Evolutionary conservation across 495 filamentous ascomycete species (phyloP).

Genomic region (Polyplosphaeria fusca): DNA sequence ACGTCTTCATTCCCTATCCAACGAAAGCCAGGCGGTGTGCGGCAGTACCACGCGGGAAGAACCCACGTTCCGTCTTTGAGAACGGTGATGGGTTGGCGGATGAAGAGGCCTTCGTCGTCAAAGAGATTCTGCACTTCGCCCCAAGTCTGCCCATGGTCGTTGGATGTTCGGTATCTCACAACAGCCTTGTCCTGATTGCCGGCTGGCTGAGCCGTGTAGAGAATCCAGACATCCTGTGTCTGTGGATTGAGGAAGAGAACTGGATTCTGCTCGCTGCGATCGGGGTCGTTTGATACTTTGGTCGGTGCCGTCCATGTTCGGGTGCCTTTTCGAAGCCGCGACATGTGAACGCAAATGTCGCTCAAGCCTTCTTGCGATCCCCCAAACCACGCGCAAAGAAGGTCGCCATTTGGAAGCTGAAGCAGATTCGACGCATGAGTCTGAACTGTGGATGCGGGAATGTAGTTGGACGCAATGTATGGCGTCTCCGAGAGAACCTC

Average conservation of each 20-base stretch:
- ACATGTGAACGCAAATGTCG: conserved; percentile 10
- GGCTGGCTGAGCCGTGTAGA: conserved; percentile 17
- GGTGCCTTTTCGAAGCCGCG: conserved; percentile 1
- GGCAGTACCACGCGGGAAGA: conserved; percentile 18
- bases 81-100: conserved; percentile 11
- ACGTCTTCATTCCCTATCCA: conserved; percentile 20
- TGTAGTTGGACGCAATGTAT: conserved; percentile 12
- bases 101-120: conserved; percentile 11
- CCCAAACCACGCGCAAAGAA: conserved; percentile 14
- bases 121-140: background rate
- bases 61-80: conserved; percentile 15
- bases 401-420: conserved; percentile 9
- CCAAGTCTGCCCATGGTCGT: conserved; percentile 10
- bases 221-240: conserved; percentile 3
- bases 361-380: conserved; percentile 13
- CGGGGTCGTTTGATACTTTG: conserved; percentile 5
- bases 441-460: conserved; percentile 5
- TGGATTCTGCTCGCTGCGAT: conserved; percentile 17
- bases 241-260: conserved; percentile 13
- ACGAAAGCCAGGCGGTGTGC: conserved; percentile 7
- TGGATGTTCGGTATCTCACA: conserved; percentile 8
- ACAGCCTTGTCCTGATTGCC: conserved; percentile 22
- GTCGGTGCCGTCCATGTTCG: background rate
- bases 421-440: conserved; percentile 14
- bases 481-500: background rate